phyloP scores from a whole-genome alignment of 106 monocot species.

The Platanthera zijinensis region DNA sequence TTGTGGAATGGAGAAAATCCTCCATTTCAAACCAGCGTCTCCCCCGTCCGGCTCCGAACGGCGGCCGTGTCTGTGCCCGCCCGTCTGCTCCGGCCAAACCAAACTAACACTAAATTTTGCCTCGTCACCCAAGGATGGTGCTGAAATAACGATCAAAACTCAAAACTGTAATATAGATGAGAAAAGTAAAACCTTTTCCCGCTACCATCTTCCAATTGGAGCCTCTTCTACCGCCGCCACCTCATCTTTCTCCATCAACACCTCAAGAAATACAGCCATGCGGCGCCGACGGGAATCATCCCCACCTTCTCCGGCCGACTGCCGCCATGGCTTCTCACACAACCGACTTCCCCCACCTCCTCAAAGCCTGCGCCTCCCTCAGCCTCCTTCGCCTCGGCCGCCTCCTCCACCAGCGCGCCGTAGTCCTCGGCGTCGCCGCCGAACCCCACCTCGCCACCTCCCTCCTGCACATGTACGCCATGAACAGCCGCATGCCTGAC shows the following conservation, averaged over 20 bases:
- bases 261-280: conserved; percentile 1
- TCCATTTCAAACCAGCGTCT: too few relatives aligned
- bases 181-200: not conserved
- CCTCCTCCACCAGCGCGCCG: conserved; percentile 34
- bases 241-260: not conserved
- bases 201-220: not conserved
- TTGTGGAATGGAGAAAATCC: too few relatives aligned
- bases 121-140: too few relatives aligned
- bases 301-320: not conserved
- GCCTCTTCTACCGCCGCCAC: not conserved
- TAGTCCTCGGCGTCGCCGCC: conserved; percentile 29
- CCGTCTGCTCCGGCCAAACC: too few relatives aligned
- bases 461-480: conserved; percentile 46
- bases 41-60: too few relatives aligned
- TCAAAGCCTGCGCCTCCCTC: conserved; percentile 22
- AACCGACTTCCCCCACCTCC: conserved; percentile 20
- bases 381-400: conserved; percentile 19
- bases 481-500: not conserved
- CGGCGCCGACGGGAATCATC: not conserved
- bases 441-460: conserved; percentile 48
- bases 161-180: not conserved
- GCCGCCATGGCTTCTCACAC: conserved; percentile 5
- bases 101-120: too few relatives aligned
- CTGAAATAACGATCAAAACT: too few relatives aligned
- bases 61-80: too few relatives aligned